Percentiles rank a stretch among this genome's conserved stretches.
These are phyloP conservation scores for Paecilomyces niveus DNA, from an alignment of 2,329 filamentous ascomycete genomes.

Conservation along the genomic window DNA sequence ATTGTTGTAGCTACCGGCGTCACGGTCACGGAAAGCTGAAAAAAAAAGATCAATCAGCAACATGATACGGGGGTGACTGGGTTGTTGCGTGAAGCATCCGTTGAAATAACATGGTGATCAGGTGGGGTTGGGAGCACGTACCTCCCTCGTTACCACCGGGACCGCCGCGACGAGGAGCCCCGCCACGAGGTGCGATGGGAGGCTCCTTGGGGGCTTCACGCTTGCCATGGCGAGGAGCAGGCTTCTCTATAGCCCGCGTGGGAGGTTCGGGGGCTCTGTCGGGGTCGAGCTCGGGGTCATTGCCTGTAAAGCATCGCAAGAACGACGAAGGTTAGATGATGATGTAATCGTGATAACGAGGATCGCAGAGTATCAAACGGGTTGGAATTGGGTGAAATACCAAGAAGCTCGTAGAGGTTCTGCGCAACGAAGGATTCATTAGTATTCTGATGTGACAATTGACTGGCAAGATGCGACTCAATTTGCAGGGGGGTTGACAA, in stretches of 20 bases:
- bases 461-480: not conserved
- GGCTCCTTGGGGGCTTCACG: conserved; percentile 75
- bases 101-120: not conserved
- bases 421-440: conserved; percentile 37
- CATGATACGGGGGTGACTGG: not conserved
- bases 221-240: conserved; percentile 68
- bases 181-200: conserved; percentile 40
- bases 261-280: conserved; percentile 71
- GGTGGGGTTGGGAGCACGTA: conserved; percentile 44
- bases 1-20: conserved; percentile 74
- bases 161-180: conserved; percentile 36
- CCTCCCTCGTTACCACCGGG: conserved; percentile 77
- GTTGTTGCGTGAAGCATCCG: not conserved
- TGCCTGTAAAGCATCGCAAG: conserved; percentile 43
- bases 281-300: conserved; percentile 63
- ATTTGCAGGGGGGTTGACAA: not conserved
- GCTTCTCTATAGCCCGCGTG: conserved; percentile 85
- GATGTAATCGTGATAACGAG: conserved; percentile 18
- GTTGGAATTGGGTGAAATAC: conserved; percentile 49
- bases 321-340: conserved; percentile 22
- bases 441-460: conserved; percentile 20
- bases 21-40: conserved; percentile 82
- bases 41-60: conserved; percentile 6
- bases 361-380: conserved; percentile 10
- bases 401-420: conserved; percentile 98